A percentile compares a stretch with the other conserved stretches of the same genome.
These are phyloP conservation scores for Takashimella tepidaria DNA, from an alignment of 1,284 basidiomycete species.

Conservation along the genomic window DNA sequence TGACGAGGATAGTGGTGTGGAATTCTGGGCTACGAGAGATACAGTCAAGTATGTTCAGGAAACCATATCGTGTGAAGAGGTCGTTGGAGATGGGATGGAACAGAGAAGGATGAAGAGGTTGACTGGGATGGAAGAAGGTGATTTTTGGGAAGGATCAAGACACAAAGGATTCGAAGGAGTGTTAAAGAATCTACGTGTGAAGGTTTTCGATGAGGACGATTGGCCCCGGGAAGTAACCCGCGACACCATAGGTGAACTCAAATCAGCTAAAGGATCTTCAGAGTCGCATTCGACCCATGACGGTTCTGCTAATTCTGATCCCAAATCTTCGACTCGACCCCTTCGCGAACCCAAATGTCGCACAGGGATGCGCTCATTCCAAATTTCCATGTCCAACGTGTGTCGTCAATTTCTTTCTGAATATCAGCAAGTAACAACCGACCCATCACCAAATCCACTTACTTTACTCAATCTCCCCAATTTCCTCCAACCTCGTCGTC, in stretches of 20 bases:
- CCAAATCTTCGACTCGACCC: neutral
- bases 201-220: constrained; percentile 27
- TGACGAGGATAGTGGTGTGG: constrained; percentile 38
- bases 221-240: constrained; percentile 3
- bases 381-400: constrained; percentile 21
- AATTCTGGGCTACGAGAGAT: constrained; percentile 73
- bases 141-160: constrained; percentile 42
- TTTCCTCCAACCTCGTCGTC: constrained; percentile 33
- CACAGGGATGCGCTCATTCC: constrained; percentile 22
- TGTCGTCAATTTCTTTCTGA: constrained; percentile 21
- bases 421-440: constrained; percentile 10
- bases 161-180: constrained; percentile 32
- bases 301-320: neutral
- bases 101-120: constrained; percentile 38
- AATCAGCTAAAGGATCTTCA: neutral
- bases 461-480: constrained; percentile 16
- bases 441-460: neutral
- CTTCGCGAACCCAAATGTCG: neutral
- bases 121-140: constrained; percentile 34
- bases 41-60: constrained; percentile 54
- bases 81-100: constrained; percentile 36
- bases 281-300: neutral
- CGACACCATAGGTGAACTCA: neutral
- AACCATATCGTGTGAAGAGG: constrained; percentile 27
- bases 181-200: constrained; percentile 25